phyloP scores from a whole-genome alignment of 768 basidiomycete species.

The Coprinopsis cinerea region DNA sequence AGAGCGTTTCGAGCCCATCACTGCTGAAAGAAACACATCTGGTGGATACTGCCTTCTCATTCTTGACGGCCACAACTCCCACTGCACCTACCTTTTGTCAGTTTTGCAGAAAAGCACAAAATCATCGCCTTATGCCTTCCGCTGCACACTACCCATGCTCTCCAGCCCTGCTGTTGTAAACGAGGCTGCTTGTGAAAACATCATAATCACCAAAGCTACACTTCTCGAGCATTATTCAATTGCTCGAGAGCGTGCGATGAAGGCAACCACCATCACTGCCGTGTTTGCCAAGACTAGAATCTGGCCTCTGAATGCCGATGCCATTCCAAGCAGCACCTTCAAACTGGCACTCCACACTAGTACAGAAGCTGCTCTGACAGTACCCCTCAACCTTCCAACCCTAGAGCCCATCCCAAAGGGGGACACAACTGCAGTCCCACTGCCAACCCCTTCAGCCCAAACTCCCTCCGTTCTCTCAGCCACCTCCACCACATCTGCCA shows the following conservation, averaged over 20 bases:
- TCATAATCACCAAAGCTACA: slow-evolving; percentile 23
- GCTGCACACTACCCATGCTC: slow-evolving; percentile 29
- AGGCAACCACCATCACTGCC: slow-evolving; percentile 20
- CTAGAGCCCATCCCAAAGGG: no score
- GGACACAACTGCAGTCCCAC: no score
- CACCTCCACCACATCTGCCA: no score
- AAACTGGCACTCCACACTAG: slow-evolving; percentile 21
- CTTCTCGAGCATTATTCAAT: slow-evolving; percentile 20
- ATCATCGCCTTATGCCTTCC: slow-evolving; percentile 33
- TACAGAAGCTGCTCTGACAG: no score
- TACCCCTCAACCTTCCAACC: no score
- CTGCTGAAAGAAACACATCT: slow-evolving; percentile 9
- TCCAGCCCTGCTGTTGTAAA: slow-evolving; percentile 28
- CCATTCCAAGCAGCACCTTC: slow-evolving; percentile 17
- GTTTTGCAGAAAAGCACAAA: slow-evolving; percentile 18
- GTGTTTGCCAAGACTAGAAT: slow-evolving; percentile 14
- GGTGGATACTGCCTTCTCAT: slow-evolving; percentile 26
- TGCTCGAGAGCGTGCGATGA: slow-evolving; percentile 21
- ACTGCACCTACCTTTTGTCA: slow-evolving; percentile 25
- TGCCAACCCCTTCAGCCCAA: no score
- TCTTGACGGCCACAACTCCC: slow-evolving; percentile 34
- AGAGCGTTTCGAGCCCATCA: slow-evolving; percentile 26
- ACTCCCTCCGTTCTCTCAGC: no score
- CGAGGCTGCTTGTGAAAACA: not conserved
- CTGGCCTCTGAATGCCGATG: slow-evolving; percentile 20